Percentiles rank a stretch among this genome's conserved stretches.
Evolutionary conservation across 202 grass and related monocot species (phyloP).

Genomic region (Hordeum pubiflorum): DNA sequence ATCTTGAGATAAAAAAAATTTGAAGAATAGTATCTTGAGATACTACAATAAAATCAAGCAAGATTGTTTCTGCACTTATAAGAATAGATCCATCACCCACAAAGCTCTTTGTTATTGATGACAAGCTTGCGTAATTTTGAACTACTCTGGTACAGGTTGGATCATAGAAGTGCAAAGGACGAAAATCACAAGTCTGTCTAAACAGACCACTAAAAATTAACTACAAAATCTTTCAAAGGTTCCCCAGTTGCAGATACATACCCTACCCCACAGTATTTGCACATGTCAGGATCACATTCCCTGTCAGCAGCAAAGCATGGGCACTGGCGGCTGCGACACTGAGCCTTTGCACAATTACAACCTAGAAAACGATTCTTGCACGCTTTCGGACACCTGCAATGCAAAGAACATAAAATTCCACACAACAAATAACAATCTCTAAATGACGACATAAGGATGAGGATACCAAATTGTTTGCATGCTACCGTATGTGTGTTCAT

Average conservation of each 20-base stretch:
- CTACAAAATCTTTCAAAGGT: not conserved
- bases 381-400: constrained; percentile 75
- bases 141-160: not conserved
- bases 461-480: not conserved
- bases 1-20: not conserved
- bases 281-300: constrained; percentile 97
- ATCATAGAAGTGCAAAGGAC: constrained; percentile 7
- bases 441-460: constrained; percentile 10
- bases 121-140: not conserved
- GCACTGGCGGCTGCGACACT: constrained; percentile 92
- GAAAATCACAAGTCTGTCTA: not conserved
- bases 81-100: not conserved
- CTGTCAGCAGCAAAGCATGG: constrained; percentile 98
- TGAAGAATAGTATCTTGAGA: not conserved
- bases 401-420: constrained; percentile 29
- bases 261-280: constrained; percentile 96
- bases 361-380: constrained; percentile 97
- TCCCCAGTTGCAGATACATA: constrained; percentile 41
- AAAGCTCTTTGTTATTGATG: not conserved
- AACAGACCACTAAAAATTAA: constrained; percentile 7
- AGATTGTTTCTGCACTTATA: not conserved
- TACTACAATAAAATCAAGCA: not conserved
- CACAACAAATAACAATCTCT: not conserved
- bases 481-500: not conserved
- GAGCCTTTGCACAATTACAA: constrained; percentile 93